Base-by-base conservation (phyloP, 495 filamentous ascomycete genomes). In the Astrocystis sublimbata region DNA sequence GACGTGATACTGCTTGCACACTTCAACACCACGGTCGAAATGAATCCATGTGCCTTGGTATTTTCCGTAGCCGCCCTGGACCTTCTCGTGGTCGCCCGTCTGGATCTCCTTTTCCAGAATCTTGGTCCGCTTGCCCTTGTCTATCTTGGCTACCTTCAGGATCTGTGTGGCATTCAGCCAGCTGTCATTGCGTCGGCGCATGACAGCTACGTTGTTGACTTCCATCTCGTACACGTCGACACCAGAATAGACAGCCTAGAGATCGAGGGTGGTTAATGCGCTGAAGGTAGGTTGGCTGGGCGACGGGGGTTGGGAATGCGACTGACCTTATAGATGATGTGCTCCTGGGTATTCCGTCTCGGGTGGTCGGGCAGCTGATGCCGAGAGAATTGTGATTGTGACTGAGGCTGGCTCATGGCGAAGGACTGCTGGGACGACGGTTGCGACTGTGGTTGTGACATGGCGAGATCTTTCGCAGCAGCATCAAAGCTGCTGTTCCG, bases 31-130 rank as follows among this genome's bases (percentile, higher is more conserved):
- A 55, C 93, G 83, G 42, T 90, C 86, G 69, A 93, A 97, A 65
- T 89, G 91, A 55, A 98, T 94, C 94, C 94, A 98, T 3, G 94
- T 98, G 19, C 94, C 94, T 76, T 98, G 94, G 68, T 98, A 98
- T 80, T 97, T 97, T 51, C 94, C 94, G 70, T 98, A 98, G 7
- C 94, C 96, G 10, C 94, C 94, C 70, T 98, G 94, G 7, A 98
- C 93, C 78, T 98, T 98, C 71, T 98, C 94, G 73, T 98, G 93
- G 67, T 94, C 90, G 58, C 94, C 94, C 0, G 88, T 92, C 50
- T 96, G 85, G 58, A 98, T 97, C 75, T 98, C 94, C 74, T 97
- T 97, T 72, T 98, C 94, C 42, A 98, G 79, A 7, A 97, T 93
- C 76, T 98, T 98, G 47, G 94, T 98, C 52, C 94, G 86, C 70